Percentiles rank a stretch among this genome's conserved stretches.
Evolutionary conservation across 306 rosid species (phyloP).

Genomic region (Macrotyloma uniflorum): DNA sequence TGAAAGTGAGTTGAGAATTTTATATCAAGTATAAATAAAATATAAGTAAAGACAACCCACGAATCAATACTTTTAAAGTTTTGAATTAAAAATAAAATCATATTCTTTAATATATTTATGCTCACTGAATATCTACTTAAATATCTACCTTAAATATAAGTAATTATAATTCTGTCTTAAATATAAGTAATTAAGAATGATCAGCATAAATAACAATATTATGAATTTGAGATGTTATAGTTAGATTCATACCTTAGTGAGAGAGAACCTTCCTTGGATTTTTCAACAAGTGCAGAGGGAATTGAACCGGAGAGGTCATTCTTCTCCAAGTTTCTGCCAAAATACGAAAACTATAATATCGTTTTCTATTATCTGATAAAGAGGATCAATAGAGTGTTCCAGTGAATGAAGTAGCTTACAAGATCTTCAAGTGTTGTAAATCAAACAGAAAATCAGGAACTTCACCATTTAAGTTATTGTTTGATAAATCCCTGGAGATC

Average conservation of each 20-base stretch:
- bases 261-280: constrained; percentile 21
- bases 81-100: too few relatives aligned
- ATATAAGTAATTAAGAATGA: background rate
- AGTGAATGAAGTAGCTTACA: constrained; percentile 44
- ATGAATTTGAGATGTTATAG: background rate
- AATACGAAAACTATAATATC: too few relatives aligned
- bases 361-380: background rate
- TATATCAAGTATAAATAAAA: too few relatives aligned
- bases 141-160: too few relatives aligned
- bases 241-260: constrained; percentile 42
- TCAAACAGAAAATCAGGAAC: constrained; percentile 41
- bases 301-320: constrained; percentile 48
- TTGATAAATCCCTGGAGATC: constrained; percentile 58
- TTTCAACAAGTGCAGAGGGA: constrained; percentile 37
- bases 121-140: too few relatives aligned
- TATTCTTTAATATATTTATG: too few relatives aligned
- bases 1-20: too few relatives aligned
- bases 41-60: too few relatives aligned
- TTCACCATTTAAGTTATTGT: constrained; percentile 46
- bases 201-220: background rate
- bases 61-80: too few relatives aligned
- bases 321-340: constrained; percentile 50
- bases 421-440: constrained; percentile 20
- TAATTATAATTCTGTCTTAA: background rate
- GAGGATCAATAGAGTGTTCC: background rate